Base-by-base conservation (phyloP, 2,329 filamentous ascomycete genomes). In the Didymella exigua region DNA sequence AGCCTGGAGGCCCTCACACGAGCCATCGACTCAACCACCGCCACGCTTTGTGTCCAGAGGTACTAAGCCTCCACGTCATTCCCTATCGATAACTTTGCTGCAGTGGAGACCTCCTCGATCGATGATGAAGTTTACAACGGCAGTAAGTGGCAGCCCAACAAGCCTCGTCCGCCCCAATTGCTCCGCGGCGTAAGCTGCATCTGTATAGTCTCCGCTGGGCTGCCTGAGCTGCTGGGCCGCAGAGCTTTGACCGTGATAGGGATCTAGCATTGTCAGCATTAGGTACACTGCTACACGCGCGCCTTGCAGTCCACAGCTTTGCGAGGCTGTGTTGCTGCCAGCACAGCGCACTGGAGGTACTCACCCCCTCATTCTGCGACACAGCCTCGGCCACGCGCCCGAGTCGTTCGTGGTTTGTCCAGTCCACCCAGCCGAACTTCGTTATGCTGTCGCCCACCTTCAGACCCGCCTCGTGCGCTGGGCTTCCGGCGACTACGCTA, bases 131-230 rank as follows among this genome's bases (percentile, higher is more conserved):
- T 42, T 83, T 79, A 96, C 52, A 96, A 64, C 23, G 91, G 91
- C 62, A 96, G 77, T 60, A 98, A 84, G 78, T 97, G 93, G 74
- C 93, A 99, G 49, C 93, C 93, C 67, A 99, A 78, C 73, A 96
- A 79, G 11, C 93, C 95, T 74, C 91, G 83, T 26, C 95, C 95
- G 63, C 93, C 93, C 93, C 95, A 99, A 70, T 93, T 82, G 38
- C 86, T 84, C 65, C 86, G 84, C 48, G 93, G 93, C 42, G 82
- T 90, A 60, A 99, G 77, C 60, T 84, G 86, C 67, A 97, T 76
- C 53, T 86, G 82, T 54, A 95, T 74, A 61, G 91, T 76, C 46
- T 76, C 73, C 18, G 71, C 56, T 38, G 70, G 67, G 27, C 70
- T 67, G 56, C 71, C 71, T 41, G 63, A 65, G 26, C 62, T 49